Evolutionary conservation across 495 filamentous ascomycete species (phyloP), one percentile per base, ranked within the genome.

Genomic region (Tetracladium setigerum): DNA sequence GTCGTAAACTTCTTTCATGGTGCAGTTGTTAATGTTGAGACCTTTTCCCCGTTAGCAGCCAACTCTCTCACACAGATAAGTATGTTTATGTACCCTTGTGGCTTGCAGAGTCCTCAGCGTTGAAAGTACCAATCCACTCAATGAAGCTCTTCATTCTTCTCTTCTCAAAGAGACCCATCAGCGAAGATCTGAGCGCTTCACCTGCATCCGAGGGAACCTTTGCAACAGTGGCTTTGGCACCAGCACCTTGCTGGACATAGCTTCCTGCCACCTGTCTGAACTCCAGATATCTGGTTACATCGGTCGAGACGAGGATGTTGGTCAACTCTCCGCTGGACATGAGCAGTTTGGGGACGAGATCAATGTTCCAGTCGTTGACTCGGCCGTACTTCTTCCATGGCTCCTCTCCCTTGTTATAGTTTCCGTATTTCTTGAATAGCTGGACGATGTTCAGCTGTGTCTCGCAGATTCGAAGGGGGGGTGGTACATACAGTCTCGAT

Each of bases 331-430:
- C 92, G 59, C 95, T 95, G 15, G 92, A 87, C 89, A 99, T 97
- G 62, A 99, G 74, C 43, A 99, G 79, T 75, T 99, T 99, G 50
- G 92, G 91, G 38, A 97, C 89, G 54, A 99, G 75, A 61, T 97
- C 94, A 67, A 99, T 91, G 72, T 96, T 97, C 92, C 92, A 99
- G 77, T 99, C 92, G 73, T 99, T 96, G 65, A 84, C 72, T 47
- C 94, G 78, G 56, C 91, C 85, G 67, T 95, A 94, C 68, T 95
- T 86, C 77, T 95, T 90, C 94, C 91, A 95, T 52, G 89, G 90
- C 71, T 95, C 89, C 57, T 90, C 86, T 52, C 84, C 89, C 53
- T 78, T 67, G 52, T 64, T 62, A 59, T 81, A 83, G 69, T 92
- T 90, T 66, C 86, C 85, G 67, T 95, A 92, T 63, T 89, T 88